phyloP scores from a whole-genome alignment of 2,329 filamentous ascomycete genomes.

The Microsporum ferrugineum region DNA sequence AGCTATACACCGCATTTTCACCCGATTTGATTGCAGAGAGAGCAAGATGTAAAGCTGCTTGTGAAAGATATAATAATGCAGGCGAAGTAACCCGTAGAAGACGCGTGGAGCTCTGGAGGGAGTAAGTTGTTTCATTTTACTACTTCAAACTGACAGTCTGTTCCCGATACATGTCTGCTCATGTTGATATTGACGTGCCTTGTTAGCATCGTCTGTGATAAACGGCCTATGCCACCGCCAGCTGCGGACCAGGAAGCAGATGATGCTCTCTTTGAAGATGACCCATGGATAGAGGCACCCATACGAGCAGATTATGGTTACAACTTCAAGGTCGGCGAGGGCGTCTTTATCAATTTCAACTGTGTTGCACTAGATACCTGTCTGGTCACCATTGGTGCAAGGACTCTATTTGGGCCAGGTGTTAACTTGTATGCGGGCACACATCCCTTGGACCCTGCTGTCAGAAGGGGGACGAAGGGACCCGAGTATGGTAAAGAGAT shows the following conservation, averaged over 20 bases:
- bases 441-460: slow-evolving; percentile 63
- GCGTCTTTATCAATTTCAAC: slow-evolving; percentile 66
- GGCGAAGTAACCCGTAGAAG: slow-evolving; percentile 50
- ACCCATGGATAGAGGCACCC: slow-evolving; percentile 60
- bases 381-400: slow-evolving; percentile 59
- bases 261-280: slow-evolving; percentile 49
- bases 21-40: slow-evolving; percentile 55
- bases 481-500: slow-evolving; percentile 67
- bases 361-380: slow-evolving; percentile 68
- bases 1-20: slow-evolving; percentile 64
- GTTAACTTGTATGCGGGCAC: slow-evolving; percentile 63
- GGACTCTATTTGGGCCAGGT: slow-evolving; percentile 69
- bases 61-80: slow-evolving; percentile 52
- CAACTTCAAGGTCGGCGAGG: slow-evolving; percentile 58
- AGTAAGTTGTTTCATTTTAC: slow-evolving; percentile 43
- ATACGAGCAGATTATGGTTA: slow-evolving; percentile 66
- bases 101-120: slow-evolving; percentile 56
- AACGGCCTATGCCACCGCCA: slow-evolving; percentile 50
- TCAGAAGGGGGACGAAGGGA: slow-evolving; percentile 63
- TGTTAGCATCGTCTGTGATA: slow-evolving; percentile 51
- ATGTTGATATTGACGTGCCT: neutral
- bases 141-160: neutral
- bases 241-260: slow-evolving; percentile 51
- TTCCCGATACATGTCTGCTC: neutral
- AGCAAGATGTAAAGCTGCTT: slow-evolving; percentile 51